Conservation (phyloP, 768 basidiomycete genomes). For the Lanmaoa pseudosensibilis region DNA sequence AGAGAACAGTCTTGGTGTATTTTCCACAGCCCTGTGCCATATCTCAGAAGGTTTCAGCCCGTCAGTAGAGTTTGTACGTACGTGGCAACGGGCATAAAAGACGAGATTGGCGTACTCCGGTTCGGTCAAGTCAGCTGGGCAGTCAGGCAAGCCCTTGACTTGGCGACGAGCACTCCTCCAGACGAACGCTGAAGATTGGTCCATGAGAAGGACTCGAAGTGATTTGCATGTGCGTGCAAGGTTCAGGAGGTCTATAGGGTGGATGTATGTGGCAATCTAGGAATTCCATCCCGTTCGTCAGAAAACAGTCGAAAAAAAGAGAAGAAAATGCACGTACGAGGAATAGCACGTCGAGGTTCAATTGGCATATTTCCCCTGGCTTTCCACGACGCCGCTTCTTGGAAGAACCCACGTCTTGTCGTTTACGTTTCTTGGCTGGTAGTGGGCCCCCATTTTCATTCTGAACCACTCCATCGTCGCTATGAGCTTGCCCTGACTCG, state of each 20-base stretch:
- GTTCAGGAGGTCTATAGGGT: slow-evolving; percentile 31
- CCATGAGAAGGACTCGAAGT: slow-evolving; percentile 38
- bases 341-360: slow-evolving; percentile 23
- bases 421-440: neutral
- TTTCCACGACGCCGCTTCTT: neutral
- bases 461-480: neutral
- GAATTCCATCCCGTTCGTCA: neutral
- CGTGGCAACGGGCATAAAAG: slow-evolving; percentile 30
- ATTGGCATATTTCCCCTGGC: neutral
- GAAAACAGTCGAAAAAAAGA: neutral
- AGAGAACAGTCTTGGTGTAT: neutral
- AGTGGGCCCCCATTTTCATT: neutral
- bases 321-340: slow-evolving; percentile 5
- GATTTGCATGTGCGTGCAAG: slow-evolving; percentile 41
- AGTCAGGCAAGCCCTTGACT: slow-evolving; percentile 39
- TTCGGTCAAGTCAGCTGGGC: slow-evolving; percentile 46
- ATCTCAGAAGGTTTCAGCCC: neutral
- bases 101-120: slow-evolving; percentile 45
- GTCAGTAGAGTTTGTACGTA: neutral
- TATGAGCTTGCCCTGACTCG: neutral
- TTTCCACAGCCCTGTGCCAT: slow-evolving; percentile 11
- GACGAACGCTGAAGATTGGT: slow-evolving; percentile 25
- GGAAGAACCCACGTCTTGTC: no score
- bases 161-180: slow-evolving; percentile 30
- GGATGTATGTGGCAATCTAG: slow-evolving; percentile 41